phyloP scores from a whole-genome alignment of 768 basidiomycete genomes.

The Mycena pura region DNA sequence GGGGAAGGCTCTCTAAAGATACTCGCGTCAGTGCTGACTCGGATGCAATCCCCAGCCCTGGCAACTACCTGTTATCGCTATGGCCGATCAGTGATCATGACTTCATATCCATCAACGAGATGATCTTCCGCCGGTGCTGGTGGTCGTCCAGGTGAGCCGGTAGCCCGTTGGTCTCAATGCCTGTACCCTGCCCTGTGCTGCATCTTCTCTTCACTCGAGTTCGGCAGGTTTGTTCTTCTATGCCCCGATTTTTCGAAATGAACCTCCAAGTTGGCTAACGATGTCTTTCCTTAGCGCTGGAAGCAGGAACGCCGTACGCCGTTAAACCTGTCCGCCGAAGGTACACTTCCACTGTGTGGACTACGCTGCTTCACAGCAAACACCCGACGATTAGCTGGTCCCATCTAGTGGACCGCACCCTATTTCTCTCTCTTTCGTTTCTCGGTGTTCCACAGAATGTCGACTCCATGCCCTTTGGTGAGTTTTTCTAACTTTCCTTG shows the following conservation, averaged over 20 bases:
- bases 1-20: too few relatives aligned
- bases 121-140: neutral
- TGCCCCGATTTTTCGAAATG: neutral
- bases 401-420: neutral
- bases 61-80: neutral
- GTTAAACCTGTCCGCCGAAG: too few relatives aligned
- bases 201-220: neutral
- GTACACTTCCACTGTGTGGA: too few relatives aligned
- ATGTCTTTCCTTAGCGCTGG: too few relatives aligned
- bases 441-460: neutral
- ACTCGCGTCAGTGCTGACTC: too few relatives aligned
- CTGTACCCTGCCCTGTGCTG: neutral
- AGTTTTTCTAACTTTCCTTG: slow-evolving; percentile 2
- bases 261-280: too few relatives aligned
- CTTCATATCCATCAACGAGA: neutral
- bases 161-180: neutral
- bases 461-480: slow-evolving; percentile 1
- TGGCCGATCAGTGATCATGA: too few relatives aligned
- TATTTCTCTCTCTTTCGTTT: neutral
- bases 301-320: too few relatives aligned
- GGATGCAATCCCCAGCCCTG: neutral
- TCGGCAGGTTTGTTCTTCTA: neutral
- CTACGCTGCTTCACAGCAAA: too few relatives aligned
- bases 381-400: too few relatives aligned
- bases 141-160: neutral